Evolutionary conservation across 179 eudicot species (phyloP), one percentile per base, ranked within the genome.

Genomic region (Sideroxylon spinosum): DNA sequence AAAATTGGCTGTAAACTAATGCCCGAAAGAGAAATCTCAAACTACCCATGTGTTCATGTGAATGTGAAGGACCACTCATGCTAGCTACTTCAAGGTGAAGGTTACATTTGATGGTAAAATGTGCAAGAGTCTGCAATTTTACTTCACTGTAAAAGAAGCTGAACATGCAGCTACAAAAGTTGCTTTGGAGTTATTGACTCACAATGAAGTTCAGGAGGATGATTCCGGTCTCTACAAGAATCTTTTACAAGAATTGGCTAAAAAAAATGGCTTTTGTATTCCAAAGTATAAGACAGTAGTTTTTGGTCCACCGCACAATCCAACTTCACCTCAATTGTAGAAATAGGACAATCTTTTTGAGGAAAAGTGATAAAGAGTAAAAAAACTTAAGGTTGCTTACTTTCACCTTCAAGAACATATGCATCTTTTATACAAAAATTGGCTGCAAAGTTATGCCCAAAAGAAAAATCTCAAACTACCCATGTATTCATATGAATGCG

Each of bases 91-190:
- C 73, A 93, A 78, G 82, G 86, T 23, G 20, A 89, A 76, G 81
- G 98, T 95, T 29, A 81, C 79, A 3, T 2, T 95, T 17, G 87
- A 84, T 53, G 97, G 88, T 32, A 86, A 84, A 74, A 83, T 80
- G 9, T 88, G 83, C 77, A 91, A 76, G 77, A 76, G 91, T 63
- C 73, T 70, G 32, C 90, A 84, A 23, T 86, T 77, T 79, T 88
- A 78, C 78, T n/a, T 81, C 23, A 93, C 97, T n/a, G 0, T 93
- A 44, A 93, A 89, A 86, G 93, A 93, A 72, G 93, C 98, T 69
- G 97, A 95, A 80, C 90, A 89, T 80, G 91, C 95, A 73, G 98
- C 97, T 57, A 97, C 98, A 37, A 90, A 89, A 88, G 78, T 81
- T 73, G 97, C 97, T 46, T 78, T 88, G 77, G 82, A 78, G 71